Evolutionary conservation across 1,284 basidiomycete species (phyloP).

Genomic region (Salmacisia buchloeana): DNA sequence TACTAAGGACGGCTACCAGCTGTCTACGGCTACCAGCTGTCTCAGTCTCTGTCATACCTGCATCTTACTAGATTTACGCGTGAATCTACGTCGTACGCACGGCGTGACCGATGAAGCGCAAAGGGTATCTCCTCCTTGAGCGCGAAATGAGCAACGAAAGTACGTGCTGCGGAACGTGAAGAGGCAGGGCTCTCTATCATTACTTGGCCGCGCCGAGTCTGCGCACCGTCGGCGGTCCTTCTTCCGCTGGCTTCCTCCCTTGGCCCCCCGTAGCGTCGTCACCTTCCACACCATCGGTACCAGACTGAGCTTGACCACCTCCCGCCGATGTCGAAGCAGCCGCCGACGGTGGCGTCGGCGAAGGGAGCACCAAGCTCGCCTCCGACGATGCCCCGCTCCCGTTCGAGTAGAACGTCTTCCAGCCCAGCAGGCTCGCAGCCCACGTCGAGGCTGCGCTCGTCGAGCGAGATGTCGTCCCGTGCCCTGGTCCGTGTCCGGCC

Average conservation of each 20-base stretch:
- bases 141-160: no score
- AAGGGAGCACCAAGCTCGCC: no score
- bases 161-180: no score
- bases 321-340: neutral
- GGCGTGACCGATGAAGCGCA: no score
- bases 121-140: no score
- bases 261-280: neutral
- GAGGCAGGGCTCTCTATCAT: neutral
- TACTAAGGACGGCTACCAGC: no score
- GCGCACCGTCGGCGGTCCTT: neutral
- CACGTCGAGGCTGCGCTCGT: neutral
- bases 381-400: no score
- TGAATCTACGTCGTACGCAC: no score
- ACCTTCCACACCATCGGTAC: neutral
- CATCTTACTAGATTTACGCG: no score
- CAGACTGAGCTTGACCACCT: neutral
- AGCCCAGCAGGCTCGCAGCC: conserved; percentile 3
- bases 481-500: neutral
- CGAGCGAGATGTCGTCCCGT: neutral
- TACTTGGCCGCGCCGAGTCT: neutral
- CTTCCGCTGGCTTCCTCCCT: neutral
- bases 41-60: no score
- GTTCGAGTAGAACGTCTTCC: conserved; percentile 7
- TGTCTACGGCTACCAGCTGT: no score
- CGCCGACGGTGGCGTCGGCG: neutral